A percentile compares a stretch with the other conserved stretches of the same genome.
phyloP scores from a whole-genome alignment of 2,329 filamentous ascomycete genomes.

The Calcarisporium arbuscula region DNA sequence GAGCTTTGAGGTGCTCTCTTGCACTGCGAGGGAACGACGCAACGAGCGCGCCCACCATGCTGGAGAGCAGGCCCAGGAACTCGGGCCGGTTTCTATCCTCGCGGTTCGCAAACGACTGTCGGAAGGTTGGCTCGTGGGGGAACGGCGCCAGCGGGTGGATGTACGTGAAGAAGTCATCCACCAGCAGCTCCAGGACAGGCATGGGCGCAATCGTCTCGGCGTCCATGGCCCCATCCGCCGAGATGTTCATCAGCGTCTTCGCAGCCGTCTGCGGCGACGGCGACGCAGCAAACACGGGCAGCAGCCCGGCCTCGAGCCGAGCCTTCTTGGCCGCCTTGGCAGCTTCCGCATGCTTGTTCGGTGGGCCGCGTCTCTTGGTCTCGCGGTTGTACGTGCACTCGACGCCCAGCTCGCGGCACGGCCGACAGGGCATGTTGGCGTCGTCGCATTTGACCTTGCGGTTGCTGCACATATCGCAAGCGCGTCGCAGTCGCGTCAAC shows the following conservation, averaged over 20 bases:
- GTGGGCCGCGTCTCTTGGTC: constrained; percentile 53
- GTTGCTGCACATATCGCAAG: constrained; percentile 56
- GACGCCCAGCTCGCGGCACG: constrained; percentile 50
- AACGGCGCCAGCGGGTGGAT: constrained; percentile 73
- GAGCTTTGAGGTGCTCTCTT: constrained; percentile 59
- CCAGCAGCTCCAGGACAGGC: constrained; percentile 59
- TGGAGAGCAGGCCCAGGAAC: constrained; percentile 65
- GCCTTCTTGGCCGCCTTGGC: constrained; percentile 46
- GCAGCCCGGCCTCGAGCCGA: constrained; percentile 26
- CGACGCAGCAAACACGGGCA: constrained; percentile 21
- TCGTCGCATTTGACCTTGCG: constrained; percentile 58
- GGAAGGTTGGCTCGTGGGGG: constrained; percentile 72
- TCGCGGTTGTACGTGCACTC: constrained; percentile 52
- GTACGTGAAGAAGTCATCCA: constrained; percentile 80
- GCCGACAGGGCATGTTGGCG: constrained; percentile 47
- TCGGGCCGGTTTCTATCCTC: constrained; percentile 60
- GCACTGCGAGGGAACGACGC: constrained; percentile 71
- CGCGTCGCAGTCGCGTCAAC: constrained; percentile 49
- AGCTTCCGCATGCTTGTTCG: constrained; percentile 53
- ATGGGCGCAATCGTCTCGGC: constrained; percentile 67
- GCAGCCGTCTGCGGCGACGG: constrained; percentile 41
- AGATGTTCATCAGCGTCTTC: constrained; percentile 42
- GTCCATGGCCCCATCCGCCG: constrained; percentile 37
- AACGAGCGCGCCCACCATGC: constrained; percentile 69
- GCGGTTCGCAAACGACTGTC: constrained; percentile 58